Conservation (phyloP, 2,329 filamentous ascomycete species). For the Neonectria hederae region DNA sequence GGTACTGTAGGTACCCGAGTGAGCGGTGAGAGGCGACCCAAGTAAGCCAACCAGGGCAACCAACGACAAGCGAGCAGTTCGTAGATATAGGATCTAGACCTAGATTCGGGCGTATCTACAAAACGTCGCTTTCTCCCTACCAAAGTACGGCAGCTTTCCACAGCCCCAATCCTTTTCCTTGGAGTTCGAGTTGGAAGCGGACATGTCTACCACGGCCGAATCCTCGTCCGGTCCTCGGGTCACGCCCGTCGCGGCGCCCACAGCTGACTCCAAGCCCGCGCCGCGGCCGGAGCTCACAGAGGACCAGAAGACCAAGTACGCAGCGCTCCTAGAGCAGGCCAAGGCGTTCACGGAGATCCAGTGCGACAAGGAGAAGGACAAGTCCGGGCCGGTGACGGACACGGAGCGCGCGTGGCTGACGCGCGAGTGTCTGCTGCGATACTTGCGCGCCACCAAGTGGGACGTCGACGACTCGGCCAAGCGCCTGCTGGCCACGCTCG, state of each 20-base stretch:
- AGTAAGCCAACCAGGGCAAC: background rate
- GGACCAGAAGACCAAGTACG: conserved; percentile 86
- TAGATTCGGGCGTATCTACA: background rate
- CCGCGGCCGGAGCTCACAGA: conserved; percentile 69
- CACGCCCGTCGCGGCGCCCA: conserved; percentile 68
- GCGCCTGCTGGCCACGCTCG: conserved; percentile 81
- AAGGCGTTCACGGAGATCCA: conserved; percentile 74
- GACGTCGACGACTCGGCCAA: conserved; percentile 76
- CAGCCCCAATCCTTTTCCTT: background rate
- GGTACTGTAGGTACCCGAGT: background rate
- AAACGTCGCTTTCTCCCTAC: background rate
- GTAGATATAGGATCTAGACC: background rate
- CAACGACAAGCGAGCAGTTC: background rate
- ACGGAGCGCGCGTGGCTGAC: conserved; percentile 90
- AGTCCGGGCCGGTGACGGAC: conserved; percentile 75
- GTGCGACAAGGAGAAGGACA: conserved; percentile 64
- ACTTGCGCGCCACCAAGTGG: conserved; percentile 95
- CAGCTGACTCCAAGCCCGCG: conserved; percentile 65
- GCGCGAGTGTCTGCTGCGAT: conserved; percentile 89
- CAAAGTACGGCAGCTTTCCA: background rate
- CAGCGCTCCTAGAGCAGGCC: conserved; percentile 75
- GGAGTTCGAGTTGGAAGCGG: background rate
- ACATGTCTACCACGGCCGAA: conserved; percentile 34
- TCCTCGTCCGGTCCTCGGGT: conserved; percentile 46
- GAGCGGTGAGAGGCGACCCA: conserved; percentile 20